A percentile compares a stretch with the other conserved stretches of the same genome.
phyloP scores from a whole-genome alignment of 2,329 filamentous ascomycete genomes.

The Colletotrichum phormii region DNA sequence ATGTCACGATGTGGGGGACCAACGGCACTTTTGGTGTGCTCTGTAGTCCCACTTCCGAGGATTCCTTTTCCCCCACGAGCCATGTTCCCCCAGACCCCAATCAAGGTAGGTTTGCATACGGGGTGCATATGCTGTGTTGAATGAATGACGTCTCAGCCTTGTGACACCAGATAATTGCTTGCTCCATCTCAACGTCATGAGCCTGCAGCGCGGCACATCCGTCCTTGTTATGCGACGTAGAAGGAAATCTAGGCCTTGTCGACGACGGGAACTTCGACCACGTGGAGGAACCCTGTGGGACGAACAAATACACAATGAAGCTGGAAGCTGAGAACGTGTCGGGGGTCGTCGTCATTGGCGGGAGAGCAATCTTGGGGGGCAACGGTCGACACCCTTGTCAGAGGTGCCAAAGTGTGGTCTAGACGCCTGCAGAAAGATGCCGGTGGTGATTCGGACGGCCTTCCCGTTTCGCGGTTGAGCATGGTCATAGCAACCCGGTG shows the following conservation, averaged over 20 bases:
- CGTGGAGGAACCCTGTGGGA: conserved; percentile 13
- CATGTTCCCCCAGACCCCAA: conserved; percentile 36
- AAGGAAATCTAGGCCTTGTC: conserved; percentile 2
- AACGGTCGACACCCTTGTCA: conserved; percentile 18
- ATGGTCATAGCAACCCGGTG: conserved; percentile 22
- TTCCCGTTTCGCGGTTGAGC: conserved; percentile 30
- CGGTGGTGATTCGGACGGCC: conserved; percentile 27
- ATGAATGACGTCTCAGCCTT: conserved; percentile 43
- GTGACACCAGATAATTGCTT: conserved; percentile 38
- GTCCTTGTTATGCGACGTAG: neutral
- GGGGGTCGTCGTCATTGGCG: conserved; percentile 21
- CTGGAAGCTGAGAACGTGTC: conserved; percentile 7
- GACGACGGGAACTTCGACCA: neutral
- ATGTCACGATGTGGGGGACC: conserved; percentile 35
- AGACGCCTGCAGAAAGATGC: conserved; percentile 32
- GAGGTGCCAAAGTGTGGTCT: conserved; percentile 22
- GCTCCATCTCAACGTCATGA: conserved; percentile 23
- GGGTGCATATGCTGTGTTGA: conserved; percentile 37
- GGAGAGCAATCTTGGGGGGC: conserved; percentile 9
- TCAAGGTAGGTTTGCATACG: conserved; percentile 38
- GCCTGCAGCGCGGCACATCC: neutral
- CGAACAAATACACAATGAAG: neutral
- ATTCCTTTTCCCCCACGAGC: conserved; percentile 28
- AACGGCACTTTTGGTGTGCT: conserved; percentile 31
- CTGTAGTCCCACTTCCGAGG: conserved; percentile 31